Evolutionary conservation across 176 grass and related monocot species (phyloP).

Genomic region (Oryza officinalis): DNA sequence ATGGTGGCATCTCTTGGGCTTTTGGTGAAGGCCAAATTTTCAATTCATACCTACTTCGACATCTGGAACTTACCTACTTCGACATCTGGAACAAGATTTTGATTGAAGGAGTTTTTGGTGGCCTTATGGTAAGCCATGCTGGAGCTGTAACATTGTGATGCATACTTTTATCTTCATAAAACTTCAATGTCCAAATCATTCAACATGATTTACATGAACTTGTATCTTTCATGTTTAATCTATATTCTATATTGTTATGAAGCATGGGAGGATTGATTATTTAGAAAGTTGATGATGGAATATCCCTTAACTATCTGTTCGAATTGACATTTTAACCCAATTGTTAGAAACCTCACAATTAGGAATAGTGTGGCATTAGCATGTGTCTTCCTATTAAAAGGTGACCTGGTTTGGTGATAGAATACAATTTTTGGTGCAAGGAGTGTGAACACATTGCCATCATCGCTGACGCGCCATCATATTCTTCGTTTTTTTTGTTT

Average conservation of each 20-base stretch:
- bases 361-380: too few relatives aligned
- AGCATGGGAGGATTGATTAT: not conserved
- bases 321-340: not conserved
- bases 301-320: not conserved
- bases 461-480: too few relatives aligned
- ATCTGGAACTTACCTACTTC: constrained; percentile 81
- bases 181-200: not conserved
- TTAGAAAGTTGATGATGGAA: not conserved
- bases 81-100: constrained; percentile 84
- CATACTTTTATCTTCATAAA: constrained; percentile 11
- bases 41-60: constrained; percentile 68
- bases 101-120: constrained; percentile 71
- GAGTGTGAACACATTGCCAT: not conserved
- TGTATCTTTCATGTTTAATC: not conserved
- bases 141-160: not conserved
- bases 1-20: constrained; percentile 57
- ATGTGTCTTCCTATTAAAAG: too few relatives aligned
- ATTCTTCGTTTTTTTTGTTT: too few relatives aligned
- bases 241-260: not conserved
- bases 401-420: too few relatives aligned
- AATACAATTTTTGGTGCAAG: not conserved
- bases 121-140: constrained; percentile 74
- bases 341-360: not conserved
- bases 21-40: constrained; percentile 71
- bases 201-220: not conserved